Evolutionary conservation across 1,284 basidiomycete species (phyloP), one percentile per base, ranked within the genome.

Genomic region (Pseudozyma tsukubaensis): DNA sequence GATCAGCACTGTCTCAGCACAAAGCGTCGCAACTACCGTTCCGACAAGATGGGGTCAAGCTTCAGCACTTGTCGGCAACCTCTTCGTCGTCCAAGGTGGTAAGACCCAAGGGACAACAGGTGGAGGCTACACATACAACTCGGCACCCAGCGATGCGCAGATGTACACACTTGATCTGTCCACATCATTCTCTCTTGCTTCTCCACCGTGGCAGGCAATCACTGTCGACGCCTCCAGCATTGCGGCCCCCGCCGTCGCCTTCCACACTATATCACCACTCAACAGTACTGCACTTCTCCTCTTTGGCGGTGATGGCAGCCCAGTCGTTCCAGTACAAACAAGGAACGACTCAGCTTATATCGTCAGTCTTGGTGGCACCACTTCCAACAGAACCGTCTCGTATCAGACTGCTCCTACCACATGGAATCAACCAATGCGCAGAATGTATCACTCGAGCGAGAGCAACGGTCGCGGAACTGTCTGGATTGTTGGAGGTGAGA

Each of bases 211-310:
- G 80, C 56, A 72, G 36, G 0, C 57, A 1, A 51, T 66, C 11
- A 21, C 58, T 11, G 24, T 60, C 29, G 39, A 50, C 24, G 16
- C 49, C 2, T 14, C 36, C 37, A 47, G 61, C 11, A 7, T 49
- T 5, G 45, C 57, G 4, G 62, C 72, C 4, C 78, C 76, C 3
- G 48, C 67, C n/a, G 69, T 76, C 24, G 57, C 72, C 21, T 82
- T 81, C 36, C 79, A 79, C 51, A 68, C 80, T 18, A 59, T 82
- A 18, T 70, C 79, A n/a, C 79, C 80, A 3, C 59, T 82, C 47
- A 64, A 61, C 49, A 50, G 49, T 32, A 52, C 59, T 10, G 47
- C 67, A 1, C 59, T 82, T 7, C 57, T 81, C 21, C 61, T 81
- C 48, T 82, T 82, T 49, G 80, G 80, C 18, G 80, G 80, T 34